Base-by-base conservation (phyloP, 192 early-diverging fungal species). In the Gaertneriomyces sp. region DNA sequence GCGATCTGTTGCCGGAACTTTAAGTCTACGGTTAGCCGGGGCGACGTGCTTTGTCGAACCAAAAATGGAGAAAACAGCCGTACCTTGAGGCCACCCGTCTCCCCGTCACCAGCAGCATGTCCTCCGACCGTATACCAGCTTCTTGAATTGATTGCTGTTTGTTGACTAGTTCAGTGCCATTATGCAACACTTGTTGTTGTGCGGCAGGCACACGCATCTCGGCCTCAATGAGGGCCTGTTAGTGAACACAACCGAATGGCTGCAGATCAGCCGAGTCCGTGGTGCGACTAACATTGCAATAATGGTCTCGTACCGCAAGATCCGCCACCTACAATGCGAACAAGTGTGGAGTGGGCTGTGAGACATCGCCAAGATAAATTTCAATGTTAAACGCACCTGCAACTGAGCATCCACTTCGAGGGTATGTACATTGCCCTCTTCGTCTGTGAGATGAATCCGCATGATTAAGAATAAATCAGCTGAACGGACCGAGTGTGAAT, bases 201-300 rank as follows among this genome's bases (percentile, higher is more conserved):
- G 51, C 72, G 10, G 82, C 68, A 4, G 90, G 79, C 49, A 90
- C 85, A 11, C 79, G 74, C 61, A 89, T 87, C 74, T 94, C 90
- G n/a, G 78, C 84, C 74, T 95, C 93, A n/a, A 93, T 79, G 20
- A 97, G 79, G 20, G 90, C 93, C 61, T 84, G 80, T 40, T 33
- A 33, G 25, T 33, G 25, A 33, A 33, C 25, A 33, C 25, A 33
- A 2, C 25, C 25, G 25, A 33, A 33, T 33, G 25, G 25, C 25
- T 33, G 25, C 25, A 33, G 25, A 33, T 33, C 25, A 33, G 25
- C 25, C 25, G 25, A 33, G 25, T 33, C 25, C 25, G 47, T 1
- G 16, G 47, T 49, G 47, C 47, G 14, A 17, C 47, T 17, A 2
- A 49, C 14, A 49, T 49, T 1, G 47, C 2, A 33, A 33, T 33